phyloP scores from a whole-genome alignment of 2,329 filamentous ascomycete species.

The Neurospora sp. region DNA sequence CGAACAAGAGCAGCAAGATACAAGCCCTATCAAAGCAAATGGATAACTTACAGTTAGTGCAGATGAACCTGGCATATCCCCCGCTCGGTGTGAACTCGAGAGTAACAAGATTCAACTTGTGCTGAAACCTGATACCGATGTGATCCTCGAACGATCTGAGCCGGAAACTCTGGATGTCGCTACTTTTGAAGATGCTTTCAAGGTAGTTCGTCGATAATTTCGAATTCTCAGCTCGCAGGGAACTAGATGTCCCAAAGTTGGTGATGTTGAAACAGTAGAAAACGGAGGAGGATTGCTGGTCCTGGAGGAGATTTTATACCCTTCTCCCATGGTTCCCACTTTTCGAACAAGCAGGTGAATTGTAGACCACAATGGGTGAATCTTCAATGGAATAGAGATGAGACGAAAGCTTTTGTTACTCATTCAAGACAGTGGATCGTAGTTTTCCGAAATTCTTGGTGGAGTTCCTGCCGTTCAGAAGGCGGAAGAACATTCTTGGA shows the following conservation, averaged over 20 bases:
- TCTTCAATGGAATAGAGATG: background rate
- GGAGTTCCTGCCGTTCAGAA: background rate
- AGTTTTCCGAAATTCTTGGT: background rate
- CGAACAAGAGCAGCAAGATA: too few species aligned
- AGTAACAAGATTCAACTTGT: too few species aligned
- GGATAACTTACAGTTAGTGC: too few species aligned
- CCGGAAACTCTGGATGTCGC: background rate
- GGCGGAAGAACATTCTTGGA: background rate
- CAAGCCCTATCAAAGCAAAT: too few species aligned
- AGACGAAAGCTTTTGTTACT: background rate
- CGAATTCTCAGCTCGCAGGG: background rate
- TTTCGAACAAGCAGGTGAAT: background rate
- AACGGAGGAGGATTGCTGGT: background rate
- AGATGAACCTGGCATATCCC: too few species aligned
- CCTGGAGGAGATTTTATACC: background rate
- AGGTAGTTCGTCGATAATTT: rapidly evolving
- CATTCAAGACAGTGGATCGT: background rate
- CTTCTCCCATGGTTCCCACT: background rate
- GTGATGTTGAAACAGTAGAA: background rate
- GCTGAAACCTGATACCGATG: too few species aligned
- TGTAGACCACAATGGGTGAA: background rate
- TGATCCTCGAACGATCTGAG: too few species aligned
- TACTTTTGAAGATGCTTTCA: background rate
- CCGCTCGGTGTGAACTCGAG: too few species aligned
- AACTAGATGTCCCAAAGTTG: background rate